These are phyloP conservation scores for Phytophthora pseudosyringae DNA, from an alignment of 352 stramenopile genomes.

Conservation along the genomic window DNA sequence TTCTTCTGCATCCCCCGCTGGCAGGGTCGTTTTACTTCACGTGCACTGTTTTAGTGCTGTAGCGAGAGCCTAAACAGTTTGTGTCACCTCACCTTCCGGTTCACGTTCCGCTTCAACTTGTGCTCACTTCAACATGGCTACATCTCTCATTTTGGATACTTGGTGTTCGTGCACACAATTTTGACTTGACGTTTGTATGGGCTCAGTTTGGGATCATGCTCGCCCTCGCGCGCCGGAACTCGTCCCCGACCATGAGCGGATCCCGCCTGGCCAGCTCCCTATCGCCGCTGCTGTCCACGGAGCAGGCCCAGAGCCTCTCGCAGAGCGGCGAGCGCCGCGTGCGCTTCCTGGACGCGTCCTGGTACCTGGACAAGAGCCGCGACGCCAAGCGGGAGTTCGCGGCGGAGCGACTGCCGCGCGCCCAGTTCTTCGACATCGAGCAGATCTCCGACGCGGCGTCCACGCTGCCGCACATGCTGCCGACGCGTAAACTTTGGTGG, in stretches of 20 bases:
- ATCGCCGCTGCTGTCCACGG: constrained; percentile 62
- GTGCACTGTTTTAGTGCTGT: neutral
- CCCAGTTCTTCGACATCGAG: constrained; percentile 94
- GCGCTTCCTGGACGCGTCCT: constrained; percentile 80
- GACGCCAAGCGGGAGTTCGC: constrained; percentile 67
- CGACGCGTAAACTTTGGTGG: constrained; percentile 34
- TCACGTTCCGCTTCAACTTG: neutral
- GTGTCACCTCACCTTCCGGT: too few relatives aligned
- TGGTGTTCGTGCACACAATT: neutral
- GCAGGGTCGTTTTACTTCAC: neutral
- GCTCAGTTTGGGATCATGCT: constrained; percentile 12
- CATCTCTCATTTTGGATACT: neutral
- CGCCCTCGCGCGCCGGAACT: constrained; percentile 1
- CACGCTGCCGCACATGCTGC: constrained; percentile 89
- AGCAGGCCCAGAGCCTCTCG: constrained; percentile 50
- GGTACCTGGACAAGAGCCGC: constrained; percentile 83
- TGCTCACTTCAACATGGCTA: neutral
- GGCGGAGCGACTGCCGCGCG: constrained; percentile 71
- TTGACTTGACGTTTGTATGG: neutral
- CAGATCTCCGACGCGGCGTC: constrained; percentile 74
- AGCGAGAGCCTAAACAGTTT: too few relatives aligned
- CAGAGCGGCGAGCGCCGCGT: constrained; percentile 40
- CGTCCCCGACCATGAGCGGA: constrained; percentile 19
- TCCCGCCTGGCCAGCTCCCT: constrained; percentile 28
- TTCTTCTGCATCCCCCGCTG: neutral